These are phyloP conservation scores for Acanthamoeba triangularis DNA, from an alignment of 208 protist species.

Conservation along the genomic window DNA sequence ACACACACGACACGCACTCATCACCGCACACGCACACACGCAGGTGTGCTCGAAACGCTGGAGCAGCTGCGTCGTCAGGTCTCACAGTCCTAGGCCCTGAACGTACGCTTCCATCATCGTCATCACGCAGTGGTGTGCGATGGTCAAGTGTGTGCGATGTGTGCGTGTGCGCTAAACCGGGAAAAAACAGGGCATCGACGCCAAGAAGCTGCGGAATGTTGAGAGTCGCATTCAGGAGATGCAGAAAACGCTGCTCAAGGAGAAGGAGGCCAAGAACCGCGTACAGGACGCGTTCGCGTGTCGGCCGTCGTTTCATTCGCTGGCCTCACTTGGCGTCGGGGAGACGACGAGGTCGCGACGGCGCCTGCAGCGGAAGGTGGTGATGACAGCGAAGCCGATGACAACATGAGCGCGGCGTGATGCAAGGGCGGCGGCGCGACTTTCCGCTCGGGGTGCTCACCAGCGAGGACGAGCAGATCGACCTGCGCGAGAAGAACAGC, in stretches of 20 bases:
- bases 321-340: constrained; percentile 2
- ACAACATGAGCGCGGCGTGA: constrained; percentile 60
- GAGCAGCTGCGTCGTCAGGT: background rate
- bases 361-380: no score
- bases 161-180: background rate
- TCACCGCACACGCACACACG: background rate
- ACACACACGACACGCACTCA: background rate
- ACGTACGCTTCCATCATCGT: background rate
- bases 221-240: constrained; percentile 31
- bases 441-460: background rate
- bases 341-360: background rate
- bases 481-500: constrained; percentile 23
- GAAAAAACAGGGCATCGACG: constrained; percentile 24
- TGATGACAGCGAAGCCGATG: background rate
- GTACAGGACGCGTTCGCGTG: constrained; percentile 21
- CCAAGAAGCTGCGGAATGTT: background rate
- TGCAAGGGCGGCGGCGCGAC: background rate
- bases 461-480: background rate
- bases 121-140: background rate
- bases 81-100: background rate
- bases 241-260: background rate
- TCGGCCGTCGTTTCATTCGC: no score
- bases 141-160: no score
- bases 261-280: constrained; percentile 29
- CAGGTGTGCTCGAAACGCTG: background rate